phyloP scores from a whole-genome alignment of 805 yeast species.

The Kodamaea lidongshanica region DNA sequence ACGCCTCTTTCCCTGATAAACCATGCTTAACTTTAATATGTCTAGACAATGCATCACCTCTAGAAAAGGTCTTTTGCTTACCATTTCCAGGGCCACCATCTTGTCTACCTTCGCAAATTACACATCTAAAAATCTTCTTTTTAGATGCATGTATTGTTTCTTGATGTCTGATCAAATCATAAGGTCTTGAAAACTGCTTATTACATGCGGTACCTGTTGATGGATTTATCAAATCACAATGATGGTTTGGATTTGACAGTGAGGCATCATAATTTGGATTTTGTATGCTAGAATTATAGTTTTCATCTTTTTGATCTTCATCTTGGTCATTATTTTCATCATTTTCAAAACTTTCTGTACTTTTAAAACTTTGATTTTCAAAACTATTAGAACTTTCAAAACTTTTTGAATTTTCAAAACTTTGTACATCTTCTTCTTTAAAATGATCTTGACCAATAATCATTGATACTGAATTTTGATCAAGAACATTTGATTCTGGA shows the following conservation, averaged over 20 bases:
- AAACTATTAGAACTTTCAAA: too few relatives aligned
- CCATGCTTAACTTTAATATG: slow-evolving; percentile 79
- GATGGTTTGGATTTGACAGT: slow-evolving; percentile 42
- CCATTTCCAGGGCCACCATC: slow-evolving; percentile 49
- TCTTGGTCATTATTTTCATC: slow-evolving; percentile 5
- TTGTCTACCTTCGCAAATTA: slow-evolving; percentile 40
- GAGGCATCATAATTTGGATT: too few relatives aligned
- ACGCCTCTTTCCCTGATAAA: slow-evolving; percentile 57
- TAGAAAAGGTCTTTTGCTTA: slow-evolving; percentile 39
- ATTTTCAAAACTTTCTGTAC: slow-evolving; percentile 3
- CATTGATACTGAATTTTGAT: slow-evolving; percentile 1
- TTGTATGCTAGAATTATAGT: background rate
- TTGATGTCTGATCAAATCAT: slow-evolving; percentile 42
- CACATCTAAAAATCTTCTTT: slow-evolving; percentile 42
- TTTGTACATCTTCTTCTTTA: too few relatives aligned
- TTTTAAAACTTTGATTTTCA: too few relatives aligned
- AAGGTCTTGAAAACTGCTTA: slow-evolving; percentile 75
- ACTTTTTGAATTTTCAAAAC: too few relatives aligned
- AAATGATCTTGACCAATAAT: background rate
- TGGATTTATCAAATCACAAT: slow-evolving; percentile 56
- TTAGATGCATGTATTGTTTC: slow-evolving; percentile 44
- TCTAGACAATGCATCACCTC: slow-evolving; percentile 43
- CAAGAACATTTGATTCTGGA: too few relatives aligned
- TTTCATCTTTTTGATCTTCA: too few relatives aligned
- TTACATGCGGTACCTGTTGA: slow-evolving; percentile 58